Evolutionary conservation across 2,329 filamentous ascomycete genomes (phyloP).

Genomic region (Fusarium solani-melongenae): DNA sequence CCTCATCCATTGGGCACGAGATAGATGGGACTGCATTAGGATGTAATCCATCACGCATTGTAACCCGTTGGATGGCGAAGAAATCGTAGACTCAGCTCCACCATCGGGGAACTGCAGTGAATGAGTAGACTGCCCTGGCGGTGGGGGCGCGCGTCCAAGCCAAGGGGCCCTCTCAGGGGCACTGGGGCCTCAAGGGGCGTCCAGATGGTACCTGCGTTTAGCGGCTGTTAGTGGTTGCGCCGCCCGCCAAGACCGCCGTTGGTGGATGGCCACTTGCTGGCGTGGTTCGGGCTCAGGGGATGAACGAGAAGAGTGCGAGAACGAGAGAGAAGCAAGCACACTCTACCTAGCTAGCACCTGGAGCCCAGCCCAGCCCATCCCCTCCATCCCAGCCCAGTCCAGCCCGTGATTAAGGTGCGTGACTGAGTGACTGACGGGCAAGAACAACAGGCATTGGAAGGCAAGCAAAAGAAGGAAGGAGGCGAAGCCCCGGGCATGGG

Average conservation of each 20-base stretch:
- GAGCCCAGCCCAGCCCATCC: neutral
- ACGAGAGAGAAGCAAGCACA: neutral
- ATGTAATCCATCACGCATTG: neutral
- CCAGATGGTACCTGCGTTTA: conserved; percentile 35
- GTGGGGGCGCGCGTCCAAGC: conserved; percentile 11
- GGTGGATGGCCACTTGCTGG: conserved; percentile 23
- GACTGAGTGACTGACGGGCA: neutral
- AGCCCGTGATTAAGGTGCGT: conserved; percentile 2
- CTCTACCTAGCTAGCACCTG: neutral
- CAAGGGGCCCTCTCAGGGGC: conserved; percentile 17
- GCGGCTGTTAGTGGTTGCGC: conserved; percentile 31
- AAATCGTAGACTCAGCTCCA: neutral
- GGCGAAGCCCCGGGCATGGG: conserved; percentile 25
- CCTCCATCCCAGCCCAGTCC: neutral
- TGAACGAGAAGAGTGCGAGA: neutral
- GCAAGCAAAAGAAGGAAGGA: conserved; percentile 16
- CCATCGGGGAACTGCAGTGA: conserved; percentile 4
- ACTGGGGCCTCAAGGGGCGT: conserved; percentile 20
- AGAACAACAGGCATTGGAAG: conserved; percentile 27
- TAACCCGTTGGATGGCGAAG: conserved; percentile 1
- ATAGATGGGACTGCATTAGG: neutral
- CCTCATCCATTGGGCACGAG: conserved; percentile 9
- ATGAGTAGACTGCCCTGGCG: conserved; percentile 1
- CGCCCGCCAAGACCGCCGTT: conserved; percentile 31
- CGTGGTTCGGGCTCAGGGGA: conserved; percentile 33